Base-by-base conservation (phyloP, 176 grass and related monocot genomes). In the Rhipidocladum racemiflorum region DNA sequence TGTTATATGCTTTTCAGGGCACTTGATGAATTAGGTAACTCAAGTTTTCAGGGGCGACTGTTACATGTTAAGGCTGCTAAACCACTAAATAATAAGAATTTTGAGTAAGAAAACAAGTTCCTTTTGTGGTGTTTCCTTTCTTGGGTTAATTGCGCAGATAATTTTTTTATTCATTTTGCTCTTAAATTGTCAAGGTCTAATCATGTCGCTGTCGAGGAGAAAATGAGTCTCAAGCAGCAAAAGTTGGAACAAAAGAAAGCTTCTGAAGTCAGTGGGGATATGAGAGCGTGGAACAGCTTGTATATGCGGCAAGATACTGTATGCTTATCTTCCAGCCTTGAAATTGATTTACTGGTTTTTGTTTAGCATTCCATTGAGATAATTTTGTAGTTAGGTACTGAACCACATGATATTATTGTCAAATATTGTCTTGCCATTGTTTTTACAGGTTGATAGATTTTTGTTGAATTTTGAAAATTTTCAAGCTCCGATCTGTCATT, bases 221-320 rank as follows among this genome's bases (percentile, higher is more conserved):
- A 93, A 87, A 91, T 93, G 84, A 95, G 54, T 79, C 88, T 98
- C n/a, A 98, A 98, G 55, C 85, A 91, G 82, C 53, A 79, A 89
- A 92, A 81, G 42, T 81, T 89, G 81, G 92, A 95, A 82, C 88
- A 95, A 59, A 98, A 82, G 84, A 98, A 95, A 82, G 72, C 86
- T 39, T 90, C 92, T 78, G 95, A 98, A 88, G 77, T 91, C 68
- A 84, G 90, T 77, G 95, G 92, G 81, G 95, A 98, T 86, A 98
- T 88, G 20, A 80, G 90, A 57, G 88, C 92, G 53, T 98, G 95
- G 95, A 98, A 95, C 77, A 95, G 84, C 86, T 89, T 95, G 66
- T 94, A 95, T 82, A 98, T 98, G 88, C 92, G 84, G 60, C 90
- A 80, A 86, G 88, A 95, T 77, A 98, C 92, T 72, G 92, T 98